Percentiles rank a stretch among this genome's conserved stretches.
These are phyloP conservation scores for Colletotrichum sublineola DNA, from an alignment of 2,329 filamentous ascomycete genomes.

Conservation along the genomic window DNA sequence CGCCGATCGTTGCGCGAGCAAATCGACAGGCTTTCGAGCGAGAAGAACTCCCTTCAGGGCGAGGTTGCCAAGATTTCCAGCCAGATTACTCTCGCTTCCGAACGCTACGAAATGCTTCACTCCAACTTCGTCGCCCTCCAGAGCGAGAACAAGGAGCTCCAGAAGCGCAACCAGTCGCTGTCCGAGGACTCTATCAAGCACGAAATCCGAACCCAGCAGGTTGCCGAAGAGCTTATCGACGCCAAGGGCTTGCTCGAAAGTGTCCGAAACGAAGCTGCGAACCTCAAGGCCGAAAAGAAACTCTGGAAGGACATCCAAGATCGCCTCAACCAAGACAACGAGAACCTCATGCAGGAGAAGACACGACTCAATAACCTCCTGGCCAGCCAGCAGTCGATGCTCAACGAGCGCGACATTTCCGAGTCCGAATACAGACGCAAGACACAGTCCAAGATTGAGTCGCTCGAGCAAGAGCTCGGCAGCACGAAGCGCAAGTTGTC, in stretches of 20 bases:
- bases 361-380: constrained; percentile 86
- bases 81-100: constrained; percentile 83
- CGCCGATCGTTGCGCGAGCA: constrained; percentile 87
- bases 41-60: constrained; percentile 85
- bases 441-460: constrained; percentile 82
- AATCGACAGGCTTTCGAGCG: constrained; percentile 82
- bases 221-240: constrained; percentile 93
- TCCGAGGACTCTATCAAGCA: constrained; percentile 90
- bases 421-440: constrained; percentile 87
- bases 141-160: constrained; percentile 86
- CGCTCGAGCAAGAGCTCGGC: constrained; percentile 82
- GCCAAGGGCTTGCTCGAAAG: constrained; percentile 85
- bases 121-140: constrained; percentile 88
- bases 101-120: constrained; percentile 90
- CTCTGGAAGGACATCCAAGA: constrained; percentile 95
- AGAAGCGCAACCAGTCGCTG: constrained; percentile 82
- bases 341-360: constrained; percentile 85
- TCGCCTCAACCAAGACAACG: constrained; percentile 89
- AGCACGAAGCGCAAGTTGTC: constrained; percentile 85
- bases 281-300: constrained; percentile 94
- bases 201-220: constrained; percentile 90
- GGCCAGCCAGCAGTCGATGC: constrained; percentile 85
- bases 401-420: constrained; percentile 90
- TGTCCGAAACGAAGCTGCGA: constrained; percentile 89
- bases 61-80: constrained; percentile 85